Base-by-base conservation (phyloP, 2,329 filamentous ascomycete genomes). In the Dactylellina drechsleri region DNA sequence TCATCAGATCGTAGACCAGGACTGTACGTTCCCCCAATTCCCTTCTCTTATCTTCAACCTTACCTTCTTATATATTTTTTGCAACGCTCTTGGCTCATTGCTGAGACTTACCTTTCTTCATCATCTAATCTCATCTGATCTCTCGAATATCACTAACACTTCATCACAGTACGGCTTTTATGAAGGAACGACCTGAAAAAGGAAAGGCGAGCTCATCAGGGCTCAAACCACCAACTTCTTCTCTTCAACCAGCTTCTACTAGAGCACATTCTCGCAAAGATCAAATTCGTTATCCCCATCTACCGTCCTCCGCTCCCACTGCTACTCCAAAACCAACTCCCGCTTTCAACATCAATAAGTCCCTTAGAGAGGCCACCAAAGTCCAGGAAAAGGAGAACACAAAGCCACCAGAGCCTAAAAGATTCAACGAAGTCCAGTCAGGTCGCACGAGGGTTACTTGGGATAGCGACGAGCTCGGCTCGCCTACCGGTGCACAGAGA, bases 321-420 rank as follows among this genome's bases (percentile, higher is more conserved):
- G 36, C 54, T 26, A 54, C 54, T 7, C 45, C 65, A 6, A 40
- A 18, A 23, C 2, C 45, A 16, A 50, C 15, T 7, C 15, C 66
- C 12, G 23, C 15, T 7, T 70, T 61, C 20, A 54, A 70, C 26
- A 61, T 70, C 16, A 70, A 70, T 20, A 1, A 49, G 10, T 57
- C 26, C 0, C 50, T 70, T 7, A 60, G 23, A 10, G 15, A 47
- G 12, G 66, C 66, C 2, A 23, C 47, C 7, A 15, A 54, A 16
- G 18, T 36, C 16, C 57, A 41, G 16, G 66, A 70, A 43, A 70
- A 70, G 6, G 66, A 70, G 13, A 70, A 70, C 12, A 70, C 23
- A 0, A 49, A 26, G 13, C 66, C 66, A 2, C 10, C 57, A 2
- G 31, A 41, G 18, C 56, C 47, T 12, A 20, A 23, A 5, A 20